Evolutionary conservation across 257 asterid genomes (phyloP).

Genomic region (Nicotiana noctiflora): DNA sequence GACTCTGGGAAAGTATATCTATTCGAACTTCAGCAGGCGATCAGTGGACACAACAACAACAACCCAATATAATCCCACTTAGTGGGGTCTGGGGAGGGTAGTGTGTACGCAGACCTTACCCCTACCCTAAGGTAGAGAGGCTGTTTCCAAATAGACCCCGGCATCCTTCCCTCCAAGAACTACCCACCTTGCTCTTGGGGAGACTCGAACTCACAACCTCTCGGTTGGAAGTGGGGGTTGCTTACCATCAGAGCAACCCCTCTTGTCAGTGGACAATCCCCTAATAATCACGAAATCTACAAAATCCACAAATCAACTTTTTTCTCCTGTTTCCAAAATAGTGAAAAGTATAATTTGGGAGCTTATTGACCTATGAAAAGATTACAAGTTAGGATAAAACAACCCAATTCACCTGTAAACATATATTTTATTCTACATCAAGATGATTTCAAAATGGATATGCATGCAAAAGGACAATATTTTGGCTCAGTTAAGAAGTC

Average conservation of each 20-base stretch:
- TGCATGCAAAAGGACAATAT: background rate
- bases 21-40: background rate
- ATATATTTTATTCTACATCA: background rate
- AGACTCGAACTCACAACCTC: no score
- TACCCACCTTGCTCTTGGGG: no score
- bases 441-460: background rate
- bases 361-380: background rate
- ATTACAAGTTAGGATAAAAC: background rate
- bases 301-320: background rate
- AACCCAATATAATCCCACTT: no score
- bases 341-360: background rate
- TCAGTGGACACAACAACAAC: no score
- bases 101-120: no score
- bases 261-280: background rate
- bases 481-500: background rate
- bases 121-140: no score
- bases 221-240: no score
- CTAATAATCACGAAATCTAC: background rate
- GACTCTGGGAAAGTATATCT: background rate
- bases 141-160: no score
- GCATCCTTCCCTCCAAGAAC: no score
- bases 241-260: no score
- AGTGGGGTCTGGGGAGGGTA: no score
- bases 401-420: background rate
- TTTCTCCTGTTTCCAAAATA: background rate